phyloP scores from a whole-genome alignment of 148 eudicot species.

The Rhododendron simsii region DNA sequence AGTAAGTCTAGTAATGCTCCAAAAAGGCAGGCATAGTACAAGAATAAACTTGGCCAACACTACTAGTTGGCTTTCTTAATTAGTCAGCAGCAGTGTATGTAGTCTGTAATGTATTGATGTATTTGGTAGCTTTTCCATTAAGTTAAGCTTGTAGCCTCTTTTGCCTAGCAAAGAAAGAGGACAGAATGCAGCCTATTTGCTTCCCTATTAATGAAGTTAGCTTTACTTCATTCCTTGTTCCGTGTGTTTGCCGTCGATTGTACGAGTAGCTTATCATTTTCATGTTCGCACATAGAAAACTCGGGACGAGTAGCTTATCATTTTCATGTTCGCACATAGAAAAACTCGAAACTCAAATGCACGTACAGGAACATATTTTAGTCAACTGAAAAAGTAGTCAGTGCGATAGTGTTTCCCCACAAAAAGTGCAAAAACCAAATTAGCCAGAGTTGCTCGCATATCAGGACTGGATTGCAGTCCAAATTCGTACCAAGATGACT shows the following conservation, averaged over 20 bases:
- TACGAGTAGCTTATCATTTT: neutral
- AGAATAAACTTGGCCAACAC: neutral
- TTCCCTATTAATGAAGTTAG: neutral
- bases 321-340: neutral
- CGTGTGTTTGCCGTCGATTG: neutral
- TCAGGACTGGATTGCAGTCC: no score
- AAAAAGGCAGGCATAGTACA: neutral
- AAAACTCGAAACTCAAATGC: neutral
- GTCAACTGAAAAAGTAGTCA: neutral
- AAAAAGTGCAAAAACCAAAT: no score
- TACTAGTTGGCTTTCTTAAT: neutral
- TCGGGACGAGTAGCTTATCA: neutral
- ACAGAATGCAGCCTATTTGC: neutral
- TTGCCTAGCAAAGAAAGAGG: neutral
- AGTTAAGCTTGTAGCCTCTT: conserved; percentile 1
- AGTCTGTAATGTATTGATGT: neutral
- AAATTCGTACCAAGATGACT: no score
- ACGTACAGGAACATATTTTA: neutral
- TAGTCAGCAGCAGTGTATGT: neutral
- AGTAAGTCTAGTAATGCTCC: neutral
- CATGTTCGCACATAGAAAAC: neutral
- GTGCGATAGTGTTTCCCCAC: neutral
- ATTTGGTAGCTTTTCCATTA: neutral
- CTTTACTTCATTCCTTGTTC: neutral
- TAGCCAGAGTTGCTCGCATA: no score